These are phyloP conservation scores for Aspergillus chevalieri DNA, from an alignment of 2,329 filamentous ascomycete genomes.

Conservation along the genomic window DNA sequence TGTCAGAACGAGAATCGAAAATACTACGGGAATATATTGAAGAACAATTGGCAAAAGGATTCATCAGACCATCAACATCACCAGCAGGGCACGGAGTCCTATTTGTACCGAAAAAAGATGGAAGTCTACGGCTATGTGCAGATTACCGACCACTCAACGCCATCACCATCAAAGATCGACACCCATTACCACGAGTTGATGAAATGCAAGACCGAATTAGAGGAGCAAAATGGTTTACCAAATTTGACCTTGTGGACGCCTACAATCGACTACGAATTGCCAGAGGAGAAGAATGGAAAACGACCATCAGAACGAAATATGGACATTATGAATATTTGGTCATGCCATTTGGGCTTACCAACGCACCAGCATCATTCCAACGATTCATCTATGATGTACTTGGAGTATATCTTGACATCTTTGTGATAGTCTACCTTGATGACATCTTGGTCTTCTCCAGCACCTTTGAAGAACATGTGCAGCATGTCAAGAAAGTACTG, in stretches of 20 bases:
- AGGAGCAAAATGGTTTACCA: slow-evolving; percentile 16
- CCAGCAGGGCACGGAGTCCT: not conserved
- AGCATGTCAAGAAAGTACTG: not conserved
- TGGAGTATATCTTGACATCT: not conserved
- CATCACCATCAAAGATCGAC: slow-evolving; percentile 20
- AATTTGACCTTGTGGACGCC: slow-evolving; percentile 15
- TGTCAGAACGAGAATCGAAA: not conserved
- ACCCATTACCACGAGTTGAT: slow-evolving; percentile 18
- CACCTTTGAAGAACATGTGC: not conserved
- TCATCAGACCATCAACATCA: not conserved
- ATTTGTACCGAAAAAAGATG: not conserved
- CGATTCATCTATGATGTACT: no score
- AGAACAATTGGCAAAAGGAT: not conserved
- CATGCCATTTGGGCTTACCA: slow-evolving; percentile 19
- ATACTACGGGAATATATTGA: not conserved
- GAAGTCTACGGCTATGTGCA: not conserved
- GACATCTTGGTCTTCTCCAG: not conserved
- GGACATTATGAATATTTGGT: slow-evolving; percentile 19
- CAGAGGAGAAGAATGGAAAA: slow-evolving; percentile 7
- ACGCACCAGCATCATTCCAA: slow-evolving; percentile 11
- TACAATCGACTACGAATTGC: slow-evolving; percentile 18
- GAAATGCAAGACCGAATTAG: slow-evolving; percentile 14
- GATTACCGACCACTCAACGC: slow-evolving; percentile 21
- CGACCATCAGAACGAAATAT: slow-evolving; percentile 8
- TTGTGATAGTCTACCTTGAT: not conserved